Base-by-base conservation (phyloP, 169 alveolate genomes). In the Plasmodium ovale region DNA sequence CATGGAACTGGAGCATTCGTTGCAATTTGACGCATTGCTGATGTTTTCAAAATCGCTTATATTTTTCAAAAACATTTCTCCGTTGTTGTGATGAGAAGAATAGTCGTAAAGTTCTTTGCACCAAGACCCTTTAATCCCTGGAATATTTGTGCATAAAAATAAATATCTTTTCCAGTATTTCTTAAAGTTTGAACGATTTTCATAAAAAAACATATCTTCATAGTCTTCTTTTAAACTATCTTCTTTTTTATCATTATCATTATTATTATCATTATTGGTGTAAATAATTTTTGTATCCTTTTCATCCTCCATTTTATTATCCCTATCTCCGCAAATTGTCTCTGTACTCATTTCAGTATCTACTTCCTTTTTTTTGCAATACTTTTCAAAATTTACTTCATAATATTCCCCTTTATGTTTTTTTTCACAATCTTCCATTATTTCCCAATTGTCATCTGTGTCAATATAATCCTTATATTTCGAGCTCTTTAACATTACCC, bases 381-480 rank as follows among this genome's bases (percentile, higher is more conserved):
- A 29, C 7, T 77, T 51, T 25, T 62, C 67, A 37, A 42, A 60
- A 64, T 60, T 77, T 44, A 39, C 33, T n/a, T 77, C 77, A 53
- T 77, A 77, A 64, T 77, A 77, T 77, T 77, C 88, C 5, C 49
- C 88, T 6, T n/a, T 23, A 67, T 64, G n/a, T 56, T 27, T 82
- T 33, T 64, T 82, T 44, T 53, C 90, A 35, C 16, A 27, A 25
- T 82, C 79, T 16, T 82, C 90, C 14, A 82, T 39, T 33, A 82
- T 67, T 35, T 64, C 90, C 79, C 82, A 82, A 14, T 82, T 49
- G 10, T 82, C 90, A 42, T 82, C 90, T 29, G 70, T 54, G 42
- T 82, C 90, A 56, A 82, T 82, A 58, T 82, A 82, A 23, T 82
- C 90, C 44, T 59, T 82, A 82, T 82, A 82, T 65, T 82, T 82